Evolutionary conservation across 2,329 filamentous ascomycete species (phyloP).

Genomic region (Paecilomyces dactylethromorphus): DNA sequence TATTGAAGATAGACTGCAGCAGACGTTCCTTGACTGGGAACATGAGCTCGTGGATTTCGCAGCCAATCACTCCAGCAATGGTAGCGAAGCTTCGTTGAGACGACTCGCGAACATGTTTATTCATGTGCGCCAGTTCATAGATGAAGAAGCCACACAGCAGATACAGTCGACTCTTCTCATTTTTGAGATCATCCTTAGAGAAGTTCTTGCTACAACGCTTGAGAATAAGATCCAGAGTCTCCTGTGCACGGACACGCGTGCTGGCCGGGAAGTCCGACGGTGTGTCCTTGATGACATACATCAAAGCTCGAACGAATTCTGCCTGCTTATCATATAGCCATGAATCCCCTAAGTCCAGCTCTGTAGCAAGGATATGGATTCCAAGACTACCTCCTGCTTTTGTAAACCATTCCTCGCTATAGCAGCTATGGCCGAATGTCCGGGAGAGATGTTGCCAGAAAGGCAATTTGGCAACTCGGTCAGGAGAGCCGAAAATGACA

Average conservation of each 20-base stretch:
- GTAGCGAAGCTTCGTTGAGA: conserved; percentile 74
- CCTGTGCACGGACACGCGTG: conserved; percentile 74
- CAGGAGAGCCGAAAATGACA: conserved; percentile 70
- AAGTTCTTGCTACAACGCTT: conserved; percentile 70
- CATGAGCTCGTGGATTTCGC: conserved; percentile 80
- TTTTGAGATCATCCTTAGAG: conserved; percentile 71
- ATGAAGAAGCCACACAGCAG: conserved; percentile 80
- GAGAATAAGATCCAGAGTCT: conserved; percentile 74
- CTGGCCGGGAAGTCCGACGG: conserved; percentile 87
- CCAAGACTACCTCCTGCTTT: conserved; percentile 89
- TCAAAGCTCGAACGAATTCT: conserved; percentile 82
- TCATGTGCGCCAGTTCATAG: conserved; percentile 88
- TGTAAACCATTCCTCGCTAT: conserved; percentile 97
- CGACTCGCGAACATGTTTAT: conserved; percentile 84
- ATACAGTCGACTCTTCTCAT: conserved; percentile 59
- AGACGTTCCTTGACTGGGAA: conserved; percentile 85
- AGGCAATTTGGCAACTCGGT: conserved; percentile 65
- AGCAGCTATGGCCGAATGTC: conserved; percentile 88
- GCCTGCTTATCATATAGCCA: conserved; percentile 80
- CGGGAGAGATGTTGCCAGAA: conserved; percentile 80
- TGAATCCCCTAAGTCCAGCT: conserved; percentile 72
- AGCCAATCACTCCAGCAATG: conserved; percentile 69
- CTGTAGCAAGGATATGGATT: conserved; percentile 79
- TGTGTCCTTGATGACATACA: conserved; percentile 98
- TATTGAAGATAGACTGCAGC: conserved; percentile 87